Conservation (phyloP, 345 rosid species). For the Pugionium dolabratum region DNA sequence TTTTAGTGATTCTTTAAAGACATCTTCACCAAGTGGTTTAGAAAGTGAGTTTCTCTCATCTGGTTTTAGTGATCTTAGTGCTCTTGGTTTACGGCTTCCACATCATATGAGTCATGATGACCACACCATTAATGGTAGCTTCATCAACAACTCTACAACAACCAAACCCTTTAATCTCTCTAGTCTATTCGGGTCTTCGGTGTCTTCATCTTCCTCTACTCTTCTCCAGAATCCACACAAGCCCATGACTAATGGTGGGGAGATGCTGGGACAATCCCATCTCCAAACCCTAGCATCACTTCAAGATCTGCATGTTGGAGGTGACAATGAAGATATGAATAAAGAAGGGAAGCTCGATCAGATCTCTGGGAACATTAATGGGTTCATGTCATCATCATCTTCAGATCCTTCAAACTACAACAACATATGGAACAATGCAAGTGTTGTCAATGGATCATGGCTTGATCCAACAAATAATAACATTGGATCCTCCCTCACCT, state of each 20-base stretch:
- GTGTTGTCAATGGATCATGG: constrained; percentile 55
- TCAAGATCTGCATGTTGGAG: constrained; percentile 53
- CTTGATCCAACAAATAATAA: constrained; percentile 63
- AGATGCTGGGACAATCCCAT: constrained; percentile 46
- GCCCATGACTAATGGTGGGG: constrained; percentile 40
- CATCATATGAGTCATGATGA: constrained; percentile 37
- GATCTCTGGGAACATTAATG: constrained; percentile 27
- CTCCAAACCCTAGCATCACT: constrained; percentile 50
- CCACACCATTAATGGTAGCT: constrained; percentile 28
- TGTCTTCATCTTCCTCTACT: constrained; percentile 53
- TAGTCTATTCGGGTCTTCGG: constrained; percentile 49
- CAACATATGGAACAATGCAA: constrained; percentile 41
- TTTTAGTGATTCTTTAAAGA: constrained; percentile 38
- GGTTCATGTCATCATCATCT: constrained; percentile 40
- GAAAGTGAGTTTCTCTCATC: constrained; percentile 52
- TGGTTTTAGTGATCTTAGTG: constrained; percentile 50
- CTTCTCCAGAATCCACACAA: constrained; percentile 54
- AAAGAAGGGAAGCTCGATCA: constrained; percentile 50
- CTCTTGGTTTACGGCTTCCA: constrained; percentile 69
- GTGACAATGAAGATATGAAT: constrained; percentile 37
- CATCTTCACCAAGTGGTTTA: constrained; percentile 33
- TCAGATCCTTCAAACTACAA: constrained; percentile 57
- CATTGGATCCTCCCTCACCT: constrained; percentile 72
- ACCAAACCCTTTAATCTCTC: constrained; percentile 55
- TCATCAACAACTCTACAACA: too few species aligned